Evolutionary conservation across 2,329 filamentous ascomycete genomes (phyloP).

Genomic region (Fusarium equiseti): DNA sequence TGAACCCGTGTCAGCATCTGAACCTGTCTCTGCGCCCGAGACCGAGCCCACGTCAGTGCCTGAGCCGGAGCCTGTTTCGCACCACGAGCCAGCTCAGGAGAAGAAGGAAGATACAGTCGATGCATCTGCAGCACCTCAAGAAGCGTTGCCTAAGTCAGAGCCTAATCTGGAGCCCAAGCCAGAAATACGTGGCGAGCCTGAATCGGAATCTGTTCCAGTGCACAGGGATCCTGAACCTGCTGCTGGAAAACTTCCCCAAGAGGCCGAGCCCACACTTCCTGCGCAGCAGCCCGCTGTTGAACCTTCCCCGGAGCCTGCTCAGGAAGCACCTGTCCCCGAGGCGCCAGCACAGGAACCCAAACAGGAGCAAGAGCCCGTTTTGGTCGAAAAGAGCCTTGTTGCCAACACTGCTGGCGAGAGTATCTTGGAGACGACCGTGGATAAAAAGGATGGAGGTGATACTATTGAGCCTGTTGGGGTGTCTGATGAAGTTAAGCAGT

Average conservation of each 20-base stretch:
- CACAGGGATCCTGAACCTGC: conserved; percentile 27
- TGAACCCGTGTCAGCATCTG: conserved; percentile 1
- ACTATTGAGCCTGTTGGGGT: conserved; percentile 53
- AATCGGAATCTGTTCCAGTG: conserved; percentile 30
- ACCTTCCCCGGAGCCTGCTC: conserved; percentile 17
- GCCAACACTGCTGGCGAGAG: conserved; percentile 60
- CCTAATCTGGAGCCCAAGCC: conserved; percentile 24
- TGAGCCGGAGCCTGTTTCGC: neutral
- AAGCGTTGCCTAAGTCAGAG: conserved; percentile 12
- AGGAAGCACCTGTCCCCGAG: neutral
- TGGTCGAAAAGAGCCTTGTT: conserved; percentile 54
- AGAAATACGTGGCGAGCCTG: conserved; percentile 23
- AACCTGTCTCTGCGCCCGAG: neutral
- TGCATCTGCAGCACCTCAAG: conserved; percentile 6
- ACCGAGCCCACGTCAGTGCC: conserved; percentile 6
- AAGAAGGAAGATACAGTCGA: conserved; percentile 3
- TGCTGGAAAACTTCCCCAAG: conserved; percentile 24
- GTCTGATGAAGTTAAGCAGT: conserved; percentile 52
- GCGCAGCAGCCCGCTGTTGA: conserved; percentile 33
- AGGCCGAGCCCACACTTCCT: conserved; percentile 25
- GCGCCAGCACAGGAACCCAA: conserved; percentile 6
- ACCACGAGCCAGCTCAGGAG: conserved; percentile 12
- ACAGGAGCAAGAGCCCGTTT: conserved; percentile 9
- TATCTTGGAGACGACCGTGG: conserved; percentile 55
- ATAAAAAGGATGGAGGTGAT: conserved; percentile 51